Evolutionary conservation across 208 protist species (phyloP).

Genomic region (Angomonas desouzai): DNA sequence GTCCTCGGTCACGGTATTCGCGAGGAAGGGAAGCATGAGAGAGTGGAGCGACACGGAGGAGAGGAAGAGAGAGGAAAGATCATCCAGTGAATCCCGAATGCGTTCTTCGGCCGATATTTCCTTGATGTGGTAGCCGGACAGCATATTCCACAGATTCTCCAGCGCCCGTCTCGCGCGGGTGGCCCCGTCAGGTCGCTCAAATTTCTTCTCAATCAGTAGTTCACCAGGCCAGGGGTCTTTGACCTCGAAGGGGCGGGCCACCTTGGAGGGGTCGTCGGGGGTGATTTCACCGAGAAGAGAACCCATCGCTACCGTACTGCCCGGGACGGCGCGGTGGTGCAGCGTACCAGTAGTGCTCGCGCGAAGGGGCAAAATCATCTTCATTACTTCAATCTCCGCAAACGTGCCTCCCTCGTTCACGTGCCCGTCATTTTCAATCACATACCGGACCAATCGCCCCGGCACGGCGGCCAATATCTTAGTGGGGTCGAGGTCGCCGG

Average conservation of each 20-base stretch:
- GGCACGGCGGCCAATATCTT: conserved; percentile 90
- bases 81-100: conserved; percentile 39
- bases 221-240: conserved; percentile 61
- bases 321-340: conserved; percentile 69
- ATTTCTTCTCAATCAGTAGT: conserved; percentile 38
- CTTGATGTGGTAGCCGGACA: conserved; percentile 64
- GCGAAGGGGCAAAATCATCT: conserved; percentile 96
- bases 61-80: conserved; percentile 64
- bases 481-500: conserved; percentile 94
- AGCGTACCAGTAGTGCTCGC: conserved; percentile 74
- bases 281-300: conserved; percentile 91
- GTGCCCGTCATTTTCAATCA: conserved; percentile 90
- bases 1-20: conserved; percentile 15
- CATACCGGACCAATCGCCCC: conserved; percentile 95
- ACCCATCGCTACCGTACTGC: conserved; percentile 91
- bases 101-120: conserved; percentile 48
- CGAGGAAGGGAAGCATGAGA: conserved; percentile 47
- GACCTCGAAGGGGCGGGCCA: conserved; percentile 52
- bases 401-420: conserved; percentile 85
- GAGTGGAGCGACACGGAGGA: conserved; percentile 56
- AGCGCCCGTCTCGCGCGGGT: conserved; percentile 50
- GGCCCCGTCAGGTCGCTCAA: conserved; percentile 61
- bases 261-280: conserved; percentile 91
- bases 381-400: conserved; percentile 98
- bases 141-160: conserved; percentile 70